These are phyloP conservation scores for Cladosporium sp. DNA, from an alignment of 2,329 filamentous ascomycete species.

Conservation along the genomic window DNA sequence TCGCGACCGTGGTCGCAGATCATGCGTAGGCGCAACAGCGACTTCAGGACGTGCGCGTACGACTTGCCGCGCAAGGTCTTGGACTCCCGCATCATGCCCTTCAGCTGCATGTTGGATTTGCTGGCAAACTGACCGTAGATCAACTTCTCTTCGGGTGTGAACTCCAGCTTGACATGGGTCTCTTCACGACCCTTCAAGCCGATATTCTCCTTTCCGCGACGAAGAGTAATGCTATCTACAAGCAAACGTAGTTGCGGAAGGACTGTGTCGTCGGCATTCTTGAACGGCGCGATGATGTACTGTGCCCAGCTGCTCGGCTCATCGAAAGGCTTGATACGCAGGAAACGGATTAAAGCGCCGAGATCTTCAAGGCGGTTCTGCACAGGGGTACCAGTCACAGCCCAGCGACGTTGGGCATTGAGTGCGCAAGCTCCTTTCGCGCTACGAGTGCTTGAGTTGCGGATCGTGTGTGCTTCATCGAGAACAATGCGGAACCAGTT, in stretches of 20 bases:
- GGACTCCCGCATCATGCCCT: constrained; percentile 51
- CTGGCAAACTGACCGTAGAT: constrained; percentile 82
- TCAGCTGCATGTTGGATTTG: constrained; percentile 75
- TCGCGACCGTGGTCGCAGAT: constrained; percentile 95
- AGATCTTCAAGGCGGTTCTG: constrained; percentile 92
- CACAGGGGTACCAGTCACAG: constrained; percentile 93
- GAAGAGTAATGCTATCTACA: constrained; percentile 89
- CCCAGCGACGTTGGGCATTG: constrained; percentile 80
- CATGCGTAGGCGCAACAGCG: constrained; percentile 81
- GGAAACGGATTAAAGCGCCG: constrained; percentile 78
- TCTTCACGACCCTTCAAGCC: constrained; percentile 73
- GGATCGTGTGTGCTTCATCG: constrained; percentile 92
- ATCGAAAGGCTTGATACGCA: constrained; percentile 81
- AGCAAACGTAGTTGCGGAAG: constrained; percentile 81
- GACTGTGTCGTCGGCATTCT: constrained; percentile 77
- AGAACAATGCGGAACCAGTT: constrained; percentile 93
- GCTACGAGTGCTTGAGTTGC: constrained; percentile 74
- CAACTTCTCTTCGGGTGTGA: constrained; percentile 67
- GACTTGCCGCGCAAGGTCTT: constrained; percentile 60
- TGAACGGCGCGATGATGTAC: constrained; percentile 81
- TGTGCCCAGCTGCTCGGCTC: constrained; percentile 70
- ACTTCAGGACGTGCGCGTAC: constrained; percentile 91
- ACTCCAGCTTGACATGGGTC: constrained; percentile 67
- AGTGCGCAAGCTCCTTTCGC: constrained; percentile 81
- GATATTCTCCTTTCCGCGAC: constrained; percentile 87